phyloP scores from a whole-genome alignment of 2,329 filamentous ascomycete genomes.

The Talaromyces sp. region DNA sequence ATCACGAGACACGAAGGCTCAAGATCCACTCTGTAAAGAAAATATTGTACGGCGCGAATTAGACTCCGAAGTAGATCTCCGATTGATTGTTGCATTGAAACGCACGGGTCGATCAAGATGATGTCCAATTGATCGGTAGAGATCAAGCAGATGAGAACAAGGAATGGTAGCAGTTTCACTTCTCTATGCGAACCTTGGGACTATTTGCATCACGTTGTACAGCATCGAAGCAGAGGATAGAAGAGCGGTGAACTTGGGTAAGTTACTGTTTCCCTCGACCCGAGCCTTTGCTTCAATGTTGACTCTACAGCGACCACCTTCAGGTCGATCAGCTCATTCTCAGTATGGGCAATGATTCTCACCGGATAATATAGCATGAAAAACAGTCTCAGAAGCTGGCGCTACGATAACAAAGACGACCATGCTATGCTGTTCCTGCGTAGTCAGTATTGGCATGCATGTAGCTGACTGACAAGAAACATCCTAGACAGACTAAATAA shows the following conservation, averaged over 20 bases:
- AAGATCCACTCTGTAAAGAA: neutral
- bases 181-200: neutral
- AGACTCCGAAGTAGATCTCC: constrained; percentile 2
- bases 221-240: neutral
- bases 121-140: neutral
- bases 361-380: no score
- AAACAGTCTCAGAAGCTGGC: neutral
- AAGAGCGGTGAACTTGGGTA: neutral
- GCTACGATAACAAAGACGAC: neutral
- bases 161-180: neutral
- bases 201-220: neutral
- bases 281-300: neutral
- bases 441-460: neutral
- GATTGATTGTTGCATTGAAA: neutral
- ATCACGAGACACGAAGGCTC: neutral
- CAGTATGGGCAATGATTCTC: neutral
- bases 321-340: neutral
- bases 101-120: neutral
- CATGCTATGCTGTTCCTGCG: neutral
- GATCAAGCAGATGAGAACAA: neutral
- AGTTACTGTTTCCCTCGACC: neutral
- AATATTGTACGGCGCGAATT: neutral
- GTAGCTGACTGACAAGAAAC: neutral
- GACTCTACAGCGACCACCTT: neutral
- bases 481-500: neutral